Evolutionary conservation across 2,329 filamentous ascomycete species (phyloP).

Genomic region (Fusarium graminum): DNA sequence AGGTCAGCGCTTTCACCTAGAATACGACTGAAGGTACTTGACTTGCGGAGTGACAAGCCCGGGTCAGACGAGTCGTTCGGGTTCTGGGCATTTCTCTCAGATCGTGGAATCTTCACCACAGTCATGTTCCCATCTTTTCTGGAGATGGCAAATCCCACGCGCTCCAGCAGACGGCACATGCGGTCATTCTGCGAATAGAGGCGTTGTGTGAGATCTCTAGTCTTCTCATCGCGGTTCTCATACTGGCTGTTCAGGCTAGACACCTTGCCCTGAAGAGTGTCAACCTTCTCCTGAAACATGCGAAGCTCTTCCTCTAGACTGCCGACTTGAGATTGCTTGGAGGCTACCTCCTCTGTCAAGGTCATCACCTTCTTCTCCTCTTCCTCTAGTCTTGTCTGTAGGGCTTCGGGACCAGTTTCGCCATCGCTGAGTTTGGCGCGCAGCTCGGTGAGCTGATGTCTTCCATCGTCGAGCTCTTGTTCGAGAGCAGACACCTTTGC

Average conservation of each 20-base stretch:
- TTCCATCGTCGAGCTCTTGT: constrained; percentile 71
- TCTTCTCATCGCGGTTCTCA: constrained; percentile 76
- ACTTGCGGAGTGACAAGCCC: constrained; percentile 65
- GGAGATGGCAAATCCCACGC: constrained; percentile 85
- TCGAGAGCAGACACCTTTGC: constrained; percentile 68
- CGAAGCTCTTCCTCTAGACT: constrained; percentile 81
- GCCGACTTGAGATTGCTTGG: constrained; percentile 80
- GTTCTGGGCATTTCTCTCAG: constrained; percentile 68
- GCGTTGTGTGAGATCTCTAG: constrained; percentile 86
- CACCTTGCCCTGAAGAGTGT: constrained; percentile 66
- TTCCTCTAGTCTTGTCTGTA: constrained; percentile 80
- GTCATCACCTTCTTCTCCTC: constrained; percentile 78
- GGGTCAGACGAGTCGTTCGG: constrained; percentile 71
- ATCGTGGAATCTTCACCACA: constrained; percentile 77
- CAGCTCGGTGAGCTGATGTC: constrained; percentile 76
- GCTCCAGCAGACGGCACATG: constrained; percentile 84
- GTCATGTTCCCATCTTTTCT: constrained; percentile 79
- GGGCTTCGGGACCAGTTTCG: constrained; percentile 83
- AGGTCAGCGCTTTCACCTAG: constrained; percentile 75
- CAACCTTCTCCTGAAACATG: constrained; percentile 74
- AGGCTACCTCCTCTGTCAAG: constrained; percentile 77
- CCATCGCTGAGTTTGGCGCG: constrained; percentile 82
- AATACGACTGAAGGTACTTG: constrained; percentile 66
- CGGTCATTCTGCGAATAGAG: constrained; percentile 88
- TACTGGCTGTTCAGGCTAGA: constrained; percentile 68